Percentiles rank a stretch among this genome's conserved stretches.
Evolutionary conservation across 2,329 filamentous ascomycete species (phyloP).

Genomic region (Cyphellophora europaea): DNA sequence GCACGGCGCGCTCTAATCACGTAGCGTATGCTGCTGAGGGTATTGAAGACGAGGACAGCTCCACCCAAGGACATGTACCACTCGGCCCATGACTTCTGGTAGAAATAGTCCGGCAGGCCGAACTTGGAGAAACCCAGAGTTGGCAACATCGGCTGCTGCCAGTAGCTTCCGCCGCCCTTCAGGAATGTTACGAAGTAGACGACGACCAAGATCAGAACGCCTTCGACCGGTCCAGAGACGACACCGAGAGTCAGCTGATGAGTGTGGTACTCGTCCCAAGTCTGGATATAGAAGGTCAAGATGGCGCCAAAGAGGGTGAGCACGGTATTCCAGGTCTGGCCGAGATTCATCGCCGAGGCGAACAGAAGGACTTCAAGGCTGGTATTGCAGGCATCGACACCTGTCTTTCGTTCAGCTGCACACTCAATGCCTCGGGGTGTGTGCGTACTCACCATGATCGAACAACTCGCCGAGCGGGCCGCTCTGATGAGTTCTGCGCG

Average conservation of each 20-base stretch:
- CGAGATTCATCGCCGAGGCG: conserved; percentile 83
- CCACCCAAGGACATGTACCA: conserved; percentile 87
- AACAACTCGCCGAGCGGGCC: conserved; percentile 93
- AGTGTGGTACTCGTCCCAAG: conserved; percentile 99
- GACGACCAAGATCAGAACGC: conserved; percentile 70
- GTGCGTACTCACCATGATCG: conserved; percentile 68
- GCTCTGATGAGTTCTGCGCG: conserved; percentile 81
- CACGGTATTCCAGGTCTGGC: conserved; percentile 84
- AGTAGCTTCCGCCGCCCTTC: conserved; percentile 83
- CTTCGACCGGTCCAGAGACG: conserved; percentile 90
- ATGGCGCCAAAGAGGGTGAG: conserved; percentile 73
- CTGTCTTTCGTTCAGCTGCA: conserved; percentile 23
- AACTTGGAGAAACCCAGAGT: conserved; percentile 59
- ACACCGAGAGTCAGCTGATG: conserved; percentile 88
- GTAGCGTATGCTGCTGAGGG: conserved; percentile 61
- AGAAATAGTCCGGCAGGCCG: conserved; percentile 61
- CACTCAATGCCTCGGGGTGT: not conserved
- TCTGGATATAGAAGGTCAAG: conserved; percentile 96
- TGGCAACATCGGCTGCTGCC: conserved; percentile 72
- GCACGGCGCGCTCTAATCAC: conserved; percentile 73
- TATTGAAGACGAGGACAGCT: conserved; percentile 76
- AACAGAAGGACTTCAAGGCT: conserved; percentile 90
- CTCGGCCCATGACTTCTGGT: conserved; percentile 76
- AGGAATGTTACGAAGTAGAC: conserved; percentile 79
- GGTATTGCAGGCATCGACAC: conserved; percentile 91